Conservation (phyloP, 2,329 filamentous ascomycete species). For the Arthrobotrys iridis region DNA sequence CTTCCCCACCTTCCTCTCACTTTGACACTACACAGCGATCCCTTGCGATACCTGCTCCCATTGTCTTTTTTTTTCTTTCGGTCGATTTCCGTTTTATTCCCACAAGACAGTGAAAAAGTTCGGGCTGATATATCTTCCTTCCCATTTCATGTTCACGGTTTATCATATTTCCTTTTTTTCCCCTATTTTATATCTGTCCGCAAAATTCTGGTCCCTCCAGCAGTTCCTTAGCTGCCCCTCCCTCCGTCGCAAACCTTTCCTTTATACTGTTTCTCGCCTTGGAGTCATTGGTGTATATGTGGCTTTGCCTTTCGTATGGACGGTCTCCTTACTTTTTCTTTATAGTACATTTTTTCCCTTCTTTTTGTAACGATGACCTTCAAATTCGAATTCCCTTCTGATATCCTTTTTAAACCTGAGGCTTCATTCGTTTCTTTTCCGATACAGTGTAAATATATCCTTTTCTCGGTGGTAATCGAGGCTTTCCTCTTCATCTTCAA, state of each 20-base stretch:
- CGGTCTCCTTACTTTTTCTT: constrained; percentile 21
- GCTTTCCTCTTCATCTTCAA: background rate
- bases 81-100: background rate
- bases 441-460: constrained; percentile 29
- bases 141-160: constrained; percentile 1
- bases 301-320: constrained; percentile 20
- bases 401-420: constrained; percentile 28
- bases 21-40: background rate
- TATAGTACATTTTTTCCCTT: background rate
- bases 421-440: background rate
- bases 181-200: background rate
- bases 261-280: constrained; percentile 17
- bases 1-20: background rate
- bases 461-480: no score
- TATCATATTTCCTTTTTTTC: background rate
- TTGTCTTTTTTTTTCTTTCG: background rate
- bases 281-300: constrained; percentile 54
- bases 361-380: constrained; percentile 7
- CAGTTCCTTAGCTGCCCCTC: background rate
- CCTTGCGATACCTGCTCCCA: background rate
- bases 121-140: constrained; percentile 24
- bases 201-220: background rate
- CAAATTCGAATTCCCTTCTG: background rate
- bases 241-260: no score
- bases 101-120: constrained; percentile 8